Evolutionary conservation across 371 early-diverging fungal species (phyloP), one percentile per base, ranked within the genome.

Genomic region (Nematocida sp.): DNA sequence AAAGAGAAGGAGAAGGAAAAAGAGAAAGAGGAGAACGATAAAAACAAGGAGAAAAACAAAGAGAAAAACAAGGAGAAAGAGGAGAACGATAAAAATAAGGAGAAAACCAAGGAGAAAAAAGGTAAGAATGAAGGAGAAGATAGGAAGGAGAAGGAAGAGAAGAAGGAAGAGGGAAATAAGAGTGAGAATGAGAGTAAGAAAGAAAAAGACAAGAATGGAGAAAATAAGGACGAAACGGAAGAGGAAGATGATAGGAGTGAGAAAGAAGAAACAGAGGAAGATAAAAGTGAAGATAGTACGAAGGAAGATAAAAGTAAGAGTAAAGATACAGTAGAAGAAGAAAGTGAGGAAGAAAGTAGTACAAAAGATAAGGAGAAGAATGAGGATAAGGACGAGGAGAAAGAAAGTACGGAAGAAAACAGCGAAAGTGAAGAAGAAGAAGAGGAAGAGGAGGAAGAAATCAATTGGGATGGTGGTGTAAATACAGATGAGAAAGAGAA

Each of bases 161-260:
- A 45, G 45, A 45, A n/a, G n/a, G 45, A 45, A 45, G 45, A 45
- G 45, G 45, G 13, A 45, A n/a, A 45, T 45, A 45, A n/a, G n/a
- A n/a, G n/a, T n/a, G 11, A 45, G 45, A 11, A 11, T n/a, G 45
- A 45, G 45, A 11, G 13, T n/a, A n/a, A 45, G 45, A 11, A 45
- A n/a, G 45, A 13, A 13, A 45, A n/a, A 11, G n/a, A 45, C 11
- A 11, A 13, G 45, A 11, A 11, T 11, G 45, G 11, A 45, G 45
- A n/a, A 13, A n/a, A n/a, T n/a, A 45, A 45, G 45, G 45, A 45
- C 45, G 13, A n/a, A 13, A n/a, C n/a, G 45, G 13, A 11, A 45
- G 45, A n/a, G 13, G 11, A 13, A n/a, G n/a, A n/a, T n/a, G n/a
- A n/a, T n/a, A n/a, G n/a, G n/a, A 28, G 53, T 7, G 23, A 51